These are phyloP conservation scores for Pseudofabraea citricarpa DNA, from an alignment of 2,329 filamentous ascomycete genomes.

Conservation along the genomic window DNA sequence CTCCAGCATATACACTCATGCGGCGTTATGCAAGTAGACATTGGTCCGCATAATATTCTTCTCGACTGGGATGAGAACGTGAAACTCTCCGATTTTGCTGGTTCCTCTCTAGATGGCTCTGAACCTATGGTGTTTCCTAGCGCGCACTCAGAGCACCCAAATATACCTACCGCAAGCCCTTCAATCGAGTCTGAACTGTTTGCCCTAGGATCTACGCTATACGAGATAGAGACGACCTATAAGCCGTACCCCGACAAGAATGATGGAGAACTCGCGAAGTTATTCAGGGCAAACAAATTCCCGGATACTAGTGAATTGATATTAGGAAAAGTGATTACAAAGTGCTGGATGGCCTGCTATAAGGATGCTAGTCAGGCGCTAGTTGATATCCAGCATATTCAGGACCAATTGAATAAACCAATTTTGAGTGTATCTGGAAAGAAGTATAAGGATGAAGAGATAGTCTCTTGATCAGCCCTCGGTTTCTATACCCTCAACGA, in stretches of 20 bases:
- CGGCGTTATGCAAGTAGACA: conserved; percentile 4
- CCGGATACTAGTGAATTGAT: conserved; percentile 4
- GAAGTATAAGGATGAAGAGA: too few species aligned
- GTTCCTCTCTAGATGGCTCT: conserved; percentile 1
- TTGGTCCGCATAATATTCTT: conserved; percentile 3
- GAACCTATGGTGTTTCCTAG: not conserved
- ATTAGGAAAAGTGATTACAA: conserved; percentile 4
- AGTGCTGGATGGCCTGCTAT: conserved; percentile 5
- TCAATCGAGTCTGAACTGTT: conserved; percentile 5
- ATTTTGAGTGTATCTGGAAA: too few species aligned
- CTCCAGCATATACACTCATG: conserved; percentile 4
- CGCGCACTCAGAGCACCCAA: conserved; percentile 4
- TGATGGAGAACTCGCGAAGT: conserved; percentile 4
- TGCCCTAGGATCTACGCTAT: conserved; percentile 3
- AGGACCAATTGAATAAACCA: not conserved
- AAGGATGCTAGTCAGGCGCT: conserved; percentile 4
- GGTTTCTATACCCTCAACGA: too few species aligned
- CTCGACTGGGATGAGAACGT: conserved; percentile 2
- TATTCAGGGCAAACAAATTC: conserved; percentile 2
- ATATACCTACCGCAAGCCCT: conserved; percentile 3
- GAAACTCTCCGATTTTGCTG: conserved; percentile 4
- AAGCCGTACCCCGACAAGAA: conserved; percentile 4
- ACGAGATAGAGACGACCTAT: conserved; percentile 5
- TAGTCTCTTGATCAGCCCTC: too few species aligned
- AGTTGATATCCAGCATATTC: conserved; percentile 4